A percentile compares a stretch with the other conserved stretches of the same genome.
These are phyloP conservation scores for Diaporthe longicolla DNA, from an alignment of 2,329 filamentous ascomycete genomes.

Conservation along the genomic window DNA sequence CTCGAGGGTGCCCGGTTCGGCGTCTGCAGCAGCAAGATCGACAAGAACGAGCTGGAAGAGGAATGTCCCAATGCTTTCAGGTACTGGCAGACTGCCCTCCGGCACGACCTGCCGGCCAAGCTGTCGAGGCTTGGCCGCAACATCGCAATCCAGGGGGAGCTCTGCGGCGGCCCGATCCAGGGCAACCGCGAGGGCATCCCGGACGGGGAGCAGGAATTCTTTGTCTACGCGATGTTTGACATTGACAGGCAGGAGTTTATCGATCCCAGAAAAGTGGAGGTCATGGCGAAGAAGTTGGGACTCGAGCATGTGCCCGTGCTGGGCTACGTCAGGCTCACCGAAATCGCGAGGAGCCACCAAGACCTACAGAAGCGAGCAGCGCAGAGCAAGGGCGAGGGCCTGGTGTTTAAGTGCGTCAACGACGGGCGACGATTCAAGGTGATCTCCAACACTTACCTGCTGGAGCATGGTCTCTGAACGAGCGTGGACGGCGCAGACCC, in stretches of 20 bases:
- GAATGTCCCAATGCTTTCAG: background rate
- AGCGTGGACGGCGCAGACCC: too few species aligned
- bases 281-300: constrained; percentile 47
- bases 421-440: constrained; percentile 50
- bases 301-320: constrained; percentile 53
- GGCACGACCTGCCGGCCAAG: constrained; percentile 45
- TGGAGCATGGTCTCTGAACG: constrained; percentile 39
- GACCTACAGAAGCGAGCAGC: constrained; percentile 46
- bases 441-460: constrained; percentile 44
- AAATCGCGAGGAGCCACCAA: constrained; percentile 43
- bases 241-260: constrained; percentile 50
- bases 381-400: constrained; percentile 45
- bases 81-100: constrained; percentile 48
- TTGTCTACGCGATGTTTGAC: constrained; percentile 53
- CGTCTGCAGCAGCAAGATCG: constrained; percentile 50
- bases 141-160: constrained; percentile 52
- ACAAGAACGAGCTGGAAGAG: constrained; percentile 45
- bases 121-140: constrained; percentile 44
- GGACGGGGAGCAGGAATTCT: constrained; percentile 49
- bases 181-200: constrained; percentile 50
- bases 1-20: constrained; percentile 50
- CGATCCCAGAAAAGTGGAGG: constrained; percentile 48
- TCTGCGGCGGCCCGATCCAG: constrained; percentile 49
- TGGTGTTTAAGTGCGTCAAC: constrained; percentile 48
- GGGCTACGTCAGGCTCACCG: constrained; percentile 45